Base-by-base conservation (phyloP, 176 grass and related monocot genomes). In the Lolium perenne region DNA sequence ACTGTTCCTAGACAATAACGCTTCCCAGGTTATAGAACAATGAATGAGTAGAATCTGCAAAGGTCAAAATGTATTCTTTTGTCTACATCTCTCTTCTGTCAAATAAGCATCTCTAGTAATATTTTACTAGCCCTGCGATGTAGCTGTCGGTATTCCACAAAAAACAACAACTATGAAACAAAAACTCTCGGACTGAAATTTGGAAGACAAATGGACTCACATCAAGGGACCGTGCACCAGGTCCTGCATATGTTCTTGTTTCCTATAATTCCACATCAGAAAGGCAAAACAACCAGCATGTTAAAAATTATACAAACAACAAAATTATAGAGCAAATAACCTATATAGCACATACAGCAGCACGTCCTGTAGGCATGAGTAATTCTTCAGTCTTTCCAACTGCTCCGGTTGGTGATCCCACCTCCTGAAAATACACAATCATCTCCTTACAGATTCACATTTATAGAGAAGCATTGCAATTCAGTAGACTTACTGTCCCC, bases 161-260 rank as follows among this genome's bases (percentile, higher is more conserved):
- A 87, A 43, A 16, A 76, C 15, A 87, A 60, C 47, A 45, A 41
- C 40, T 26, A 54, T 65, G 56, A 72, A 26, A 74, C 26, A 64
- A 80, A 73, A 87, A 74, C 12, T 81, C 40, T 8, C 11, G 22
- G 23, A 61, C 12, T 63, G 53, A 29, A 57, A 41, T 74, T 82
- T 17, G 18, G 56, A 64, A 78, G 78, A 1, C 40, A 74, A 55
- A 58, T 67, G 14, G 84, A 81, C 74, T 80, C 69, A 92, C 93
- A 85, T 94, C 85, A 77, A 66, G 69, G 38, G 82, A 69, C 62
- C 80, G 79, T 86, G 85, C 82, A 83, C 82, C 60, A 84, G 78
- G 64, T 38, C 86, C 79, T 7, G 59, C 38, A 48, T 85, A 77
- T 58, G 79, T 81, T 78, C 57, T 88, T 64, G 85, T 90, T 92